Evolutionary conservation across 345 rosid species (phyloP), one percentile per base, ranked within the genome.

Genomic region (Gossypium thurberi): DNA sequence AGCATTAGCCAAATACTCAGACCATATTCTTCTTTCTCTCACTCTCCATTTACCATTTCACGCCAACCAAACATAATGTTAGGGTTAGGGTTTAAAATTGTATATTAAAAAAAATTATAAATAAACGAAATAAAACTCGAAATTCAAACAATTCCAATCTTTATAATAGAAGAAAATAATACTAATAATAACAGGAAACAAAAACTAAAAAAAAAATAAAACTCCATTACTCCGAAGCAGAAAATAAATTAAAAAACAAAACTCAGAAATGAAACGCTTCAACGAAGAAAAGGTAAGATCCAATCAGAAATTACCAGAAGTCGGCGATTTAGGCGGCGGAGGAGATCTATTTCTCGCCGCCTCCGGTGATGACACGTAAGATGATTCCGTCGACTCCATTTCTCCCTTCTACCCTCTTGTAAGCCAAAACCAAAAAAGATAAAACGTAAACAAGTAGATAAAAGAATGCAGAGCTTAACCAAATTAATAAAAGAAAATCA

Each of bases 341-440:
- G 87, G 87, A 75, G 98, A 85, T 83, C 93, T 80, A 77, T 83
- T 81, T 51, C 85, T 81, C 46, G 77, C 84, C 65, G 81, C 88
- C 90, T 91, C 98, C 47, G 98, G 95, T 11, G 95, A 89, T 48
- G 90, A 88, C 43, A 87, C 84, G 78, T 87, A 88, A 61, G 92
- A 90, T 56, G 96, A 88, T 78, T 90, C 99, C 42, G 91, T 90
- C 60, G 96, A 88, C 78, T 92, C 99, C 99, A 95, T 94, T 82
- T 77, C 48, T 70, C 57, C 55, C 72, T 62, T 4, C 33, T 21
- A 37, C 28, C 65, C 51, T 13, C 66, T 55, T 37, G 48, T 33
- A 40, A 63, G 37, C 53, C 52, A 57, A 58, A 21, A 57, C 48
- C 63, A 43, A 50, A 46, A 37, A 46, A 25, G 17, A 23, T 9